Evolutionary conservation across 192 early-diverging fungal genomes (phyloP).

Genomic region (Glomus cerebriforme): DNA sequence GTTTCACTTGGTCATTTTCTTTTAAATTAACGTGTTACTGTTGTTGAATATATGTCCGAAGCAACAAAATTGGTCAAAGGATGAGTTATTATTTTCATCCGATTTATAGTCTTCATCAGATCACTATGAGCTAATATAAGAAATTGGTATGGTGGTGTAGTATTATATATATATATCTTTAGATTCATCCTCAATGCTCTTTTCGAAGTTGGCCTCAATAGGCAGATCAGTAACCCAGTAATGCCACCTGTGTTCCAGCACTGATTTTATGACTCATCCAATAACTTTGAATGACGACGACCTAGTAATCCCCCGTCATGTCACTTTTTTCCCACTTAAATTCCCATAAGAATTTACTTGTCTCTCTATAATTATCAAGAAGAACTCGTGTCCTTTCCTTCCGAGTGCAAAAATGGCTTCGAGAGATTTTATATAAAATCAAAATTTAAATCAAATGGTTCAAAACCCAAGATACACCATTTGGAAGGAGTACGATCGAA

Average conservation of each 20-base stretch:
- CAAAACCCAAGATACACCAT: not conserved
- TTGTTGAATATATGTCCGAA: no score
- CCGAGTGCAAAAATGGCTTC: not conserved
- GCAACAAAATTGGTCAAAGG: no score
- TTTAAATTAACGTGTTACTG: no score
- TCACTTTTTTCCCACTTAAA: not conserved
- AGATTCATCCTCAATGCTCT: not conserved
- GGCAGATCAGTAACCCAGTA: no score
- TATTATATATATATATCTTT: not conserved
- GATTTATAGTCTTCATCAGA: constrained; percentile 8
- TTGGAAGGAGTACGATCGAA: not conserved
- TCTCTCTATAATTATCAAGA: not conserved
- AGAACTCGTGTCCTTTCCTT: constrained; percentile 7
- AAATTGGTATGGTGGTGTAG: not conserved
- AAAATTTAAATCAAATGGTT: constrained; percentile 6
- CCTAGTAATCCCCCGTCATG: not conserved
- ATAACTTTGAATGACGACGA: not conserved
- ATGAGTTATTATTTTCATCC: not conserved
- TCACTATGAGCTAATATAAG: not conserved
- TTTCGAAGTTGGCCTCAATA: not conserved
- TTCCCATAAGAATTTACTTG: not conserved
- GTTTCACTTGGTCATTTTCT: no score
- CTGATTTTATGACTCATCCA: not conserved
- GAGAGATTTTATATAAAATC: constrained; percentile 10
- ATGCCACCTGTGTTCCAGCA: not conserved